Percentiles rank a stretch among this genome's conserved stretches.
Conservation (phyloP, 352 stramenopile species). For the Phytopythium vexans region DNA sequence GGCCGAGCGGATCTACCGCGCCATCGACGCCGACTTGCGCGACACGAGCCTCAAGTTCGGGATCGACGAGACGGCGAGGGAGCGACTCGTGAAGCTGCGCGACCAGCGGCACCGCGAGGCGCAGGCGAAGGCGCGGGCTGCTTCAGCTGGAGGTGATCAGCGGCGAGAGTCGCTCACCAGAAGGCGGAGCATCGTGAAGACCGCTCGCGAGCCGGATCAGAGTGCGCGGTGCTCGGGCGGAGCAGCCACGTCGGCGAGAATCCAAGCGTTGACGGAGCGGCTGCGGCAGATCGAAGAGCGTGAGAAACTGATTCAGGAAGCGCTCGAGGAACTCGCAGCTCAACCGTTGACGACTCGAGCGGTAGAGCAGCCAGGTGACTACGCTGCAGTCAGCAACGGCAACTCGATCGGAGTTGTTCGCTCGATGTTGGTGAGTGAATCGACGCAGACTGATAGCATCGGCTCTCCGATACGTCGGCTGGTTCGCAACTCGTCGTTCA, state of each 20-base stretch:
- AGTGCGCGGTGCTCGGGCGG: no score
- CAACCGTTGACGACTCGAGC: not conserved
- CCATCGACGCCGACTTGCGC: constrained; percentile 19
- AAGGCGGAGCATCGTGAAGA: not conserved
- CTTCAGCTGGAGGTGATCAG: not conserved
- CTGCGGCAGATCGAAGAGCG: constrained; percentile 18
- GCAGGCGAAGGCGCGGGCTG: not conserved
- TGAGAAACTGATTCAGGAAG: constrained; percentile 13
- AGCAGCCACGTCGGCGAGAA: not conserved
- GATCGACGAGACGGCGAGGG: constrained; percentile 15
- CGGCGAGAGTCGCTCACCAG: not conserved
- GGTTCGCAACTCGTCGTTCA: not conserved
- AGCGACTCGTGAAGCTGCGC: constrained; percentile 19
- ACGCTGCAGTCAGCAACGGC: not conserved
- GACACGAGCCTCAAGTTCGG: constrained; percentile 26
- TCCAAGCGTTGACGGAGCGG: constrained; percentile 1
- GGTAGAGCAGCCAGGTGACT: not conserved
- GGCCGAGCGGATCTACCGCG: constrained; percentile 20
- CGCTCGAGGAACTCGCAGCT: constrained; percentile 9
- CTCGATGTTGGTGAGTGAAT: not conserved
- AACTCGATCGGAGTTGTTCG: not conserved
- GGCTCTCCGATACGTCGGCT: not conserved
- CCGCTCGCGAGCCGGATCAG: not conserved
- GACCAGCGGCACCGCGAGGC: constrained; percentile 7
- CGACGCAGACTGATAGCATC: not conserved